Evolutionary conservation across 2,329 filamentous ascomycete species (phyloP), one percentile per base, ranked within the genome.

Genomic region (Pseudopyricularia javanii): DNA sequence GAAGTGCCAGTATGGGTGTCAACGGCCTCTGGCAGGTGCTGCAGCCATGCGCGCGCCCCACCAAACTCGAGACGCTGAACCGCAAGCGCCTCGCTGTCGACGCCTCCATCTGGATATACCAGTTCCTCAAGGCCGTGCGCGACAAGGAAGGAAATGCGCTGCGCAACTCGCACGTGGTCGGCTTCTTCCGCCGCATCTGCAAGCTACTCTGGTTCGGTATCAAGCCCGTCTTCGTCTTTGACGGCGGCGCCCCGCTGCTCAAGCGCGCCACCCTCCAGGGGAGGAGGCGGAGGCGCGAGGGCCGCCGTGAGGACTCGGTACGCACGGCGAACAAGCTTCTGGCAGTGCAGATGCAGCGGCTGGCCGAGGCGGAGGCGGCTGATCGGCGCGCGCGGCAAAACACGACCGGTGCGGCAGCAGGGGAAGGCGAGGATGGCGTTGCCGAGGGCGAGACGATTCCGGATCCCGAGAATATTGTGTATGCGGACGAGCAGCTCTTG

Each of bases 61-160:
- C 94, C 57, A 96, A 95, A 68, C 85, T 98, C 61, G 91, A 94
- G 61, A 95, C 91, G 14, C 82, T 98, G 56, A 97, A 97, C 68
- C 88, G 87, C 60, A 96, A 95, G 71, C 89, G 93, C 15, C 85
- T 98, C 50, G 94, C 93, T 48, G 89, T 98, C 59, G 93, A 98
- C 70, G 93, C 94, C 54, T 96, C 91, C 12, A 98, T 98, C 66
- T 98, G 93, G 93, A 97, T 98, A 61, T 98, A 98, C 75, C 93
- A 98, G 65, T 98, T 98, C 64, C 82, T 98, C 61, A 98, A 98
- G 72, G 93, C 94, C 9, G 93, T 98, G 11, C 91, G 93, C 61
- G 93, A 98, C 70, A 96, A 97, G 64, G 93, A 98, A 69, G 93
- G 93, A 52, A 95, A 98, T 64, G 93, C 93, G 1, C 76, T 98